These are phyloP conservation scores for Gyrodon lividus DNA, from an alignment of 768 basidiomycete genomes.

Conservation along the genomic window DNA sequence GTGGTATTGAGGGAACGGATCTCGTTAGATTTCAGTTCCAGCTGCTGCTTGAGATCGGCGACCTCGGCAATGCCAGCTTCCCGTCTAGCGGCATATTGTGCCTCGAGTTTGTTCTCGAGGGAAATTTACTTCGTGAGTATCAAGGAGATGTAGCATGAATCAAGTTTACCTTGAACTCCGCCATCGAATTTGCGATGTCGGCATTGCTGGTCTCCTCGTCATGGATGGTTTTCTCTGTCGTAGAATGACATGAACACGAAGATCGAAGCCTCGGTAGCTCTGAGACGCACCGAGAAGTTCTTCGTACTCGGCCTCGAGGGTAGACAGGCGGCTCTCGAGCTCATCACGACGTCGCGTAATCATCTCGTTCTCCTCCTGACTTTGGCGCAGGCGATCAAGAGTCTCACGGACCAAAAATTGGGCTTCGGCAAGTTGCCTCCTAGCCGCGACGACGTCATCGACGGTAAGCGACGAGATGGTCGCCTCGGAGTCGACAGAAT, in stretches of 20 bases:
- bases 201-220: constrained; percentile 86
- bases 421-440: constrained; percentile 86
- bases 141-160: background rate
- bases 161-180: constrained; percentile 77
- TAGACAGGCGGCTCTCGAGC: constrained; percentile 74
- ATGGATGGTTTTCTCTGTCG: constrained; percentile 83
- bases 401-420: constrained; percentile 85
- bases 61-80: constrained; percentile 87
- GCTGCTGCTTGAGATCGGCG: constrained; percentile 82
- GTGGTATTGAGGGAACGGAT: constrained; percentile 80
- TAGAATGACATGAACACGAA: constrained; percentile 8
- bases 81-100: constrained; percentile 89
- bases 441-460: constrained; percentile 78
- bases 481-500: constrained; percentile 67
- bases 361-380: constrained; percentile 92
- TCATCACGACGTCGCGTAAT: constrained; percentile 80
- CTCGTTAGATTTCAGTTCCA: constrained; percentile 82
- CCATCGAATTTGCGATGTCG: constrained; percentile 79
- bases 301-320: constrained; percentile 92
- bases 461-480: constrained; percentile 57
- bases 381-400: constrained; percentile 83
- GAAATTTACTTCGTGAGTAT: constrained; percentile 1
- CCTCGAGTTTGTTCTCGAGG: constrained; percentile 83
- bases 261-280: background rate
- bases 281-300: constrained; percentile 79